Conservation (phyloP, 2,329 filamentous ascomycete genomes). For the Colletotrichum chrysophilum region DNA sequence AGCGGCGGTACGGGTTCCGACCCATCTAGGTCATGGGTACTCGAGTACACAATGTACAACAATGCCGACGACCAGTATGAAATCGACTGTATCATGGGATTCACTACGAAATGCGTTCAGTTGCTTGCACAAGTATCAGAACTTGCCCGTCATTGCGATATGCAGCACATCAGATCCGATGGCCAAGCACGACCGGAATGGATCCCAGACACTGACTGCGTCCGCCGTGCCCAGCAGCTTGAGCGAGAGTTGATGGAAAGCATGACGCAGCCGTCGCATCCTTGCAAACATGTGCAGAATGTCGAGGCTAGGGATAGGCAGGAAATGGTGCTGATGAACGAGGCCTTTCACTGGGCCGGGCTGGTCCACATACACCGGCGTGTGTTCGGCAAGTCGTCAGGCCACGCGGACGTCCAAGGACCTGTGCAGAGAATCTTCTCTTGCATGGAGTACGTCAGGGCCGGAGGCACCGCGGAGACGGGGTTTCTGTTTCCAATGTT, state of each 20-base stretch:
- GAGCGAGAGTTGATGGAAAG: constrained; percentile 66
- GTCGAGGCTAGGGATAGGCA: constrained; percentile 61
- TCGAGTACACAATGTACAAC: constrained; percentile 56
- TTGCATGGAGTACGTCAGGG: constrained; percentile 65
- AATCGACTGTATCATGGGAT: constrained; percentile 83
- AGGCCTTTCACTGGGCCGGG: constrained; percentile 81
- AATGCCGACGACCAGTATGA: constrained; percentile 63
- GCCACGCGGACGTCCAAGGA: constrained; percentile 65
- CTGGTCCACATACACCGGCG: constrained; percentile 78
- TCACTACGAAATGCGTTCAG: constrained; percentile 73
- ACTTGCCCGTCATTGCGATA: constrained; percentile 72
- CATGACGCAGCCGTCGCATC: constrained; percentile 44
- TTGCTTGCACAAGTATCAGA: constrained; percentile 76
- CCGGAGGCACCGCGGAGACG: constrained; percentile 74
- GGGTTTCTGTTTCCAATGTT: constrained; percentile 84
- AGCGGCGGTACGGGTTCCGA: constrained; percentile 61
- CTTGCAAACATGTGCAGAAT: constrained; percentile 47
- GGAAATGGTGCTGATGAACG: constrained; percentile 75
- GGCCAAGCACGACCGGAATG: constrained; percentile 48
- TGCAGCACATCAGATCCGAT: constrained; percentile 62
- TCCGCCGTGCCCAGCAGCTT: constrained; percentile 62
- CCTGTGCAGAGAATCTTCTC: constrained; percentile 68
- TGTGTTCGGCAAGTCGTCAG: constrained; percentile 66
- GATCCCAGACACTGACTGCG: constrained; percentile 60
- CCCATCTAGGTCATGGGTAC: constrained; percentile 55